Evolutionary conservation across 1,139 yeast species (phyloP), one percentile per base, ranked within the genome.

Genomic region (Saccharomyces hybrid): DNA sequence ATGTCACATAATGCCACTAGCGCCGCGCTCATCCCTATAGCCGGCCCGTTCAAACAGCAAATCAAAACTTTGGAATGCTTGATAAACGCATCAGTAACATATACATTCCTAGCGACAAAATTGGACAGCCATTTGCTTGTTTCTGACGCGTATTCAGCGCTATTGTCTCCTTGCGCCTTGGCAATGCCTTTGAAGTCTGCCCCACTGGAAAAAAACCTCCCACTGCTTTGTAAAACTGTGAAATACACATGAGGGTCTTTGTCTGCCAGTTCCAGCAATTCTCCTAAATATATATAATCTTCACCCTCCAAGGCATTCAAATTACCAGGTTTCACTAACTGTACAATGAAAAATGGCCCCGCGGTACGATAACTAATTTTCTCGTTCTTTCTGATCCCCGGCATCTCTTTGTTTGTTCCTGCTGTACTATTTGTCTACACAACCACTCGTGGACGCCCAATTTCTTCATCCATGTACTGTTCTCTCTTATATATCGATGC

Each of bases 1-100:
- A 89, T 77, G 70, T 89, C 97, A 69, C 88, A 83, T 57, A 86
- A 75, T 26, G 86, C 81, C 29, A 88, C 84, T 53, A 89, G 71
- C 0, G 91, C 90, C 3, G 95, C 83, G 48, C 84, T 75, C 58
- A 89, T 77, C 0, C 97, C 97, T 60, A 89, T 80, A 11, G 83
- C 96, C 0, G 96, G 96, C 1, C 97, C 96, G 64, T 89, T 89
- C 57, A 89, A 75, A 11, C 93, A 91, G 44, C 83, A 82, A 27
- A 84, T 84, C 53, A 89, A 74, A 4, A 88, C 77, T 70, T 89
- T 90, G 24, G 78, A 74, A 69, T 89, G 96, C 64, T 82, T 80
- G 62, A 82, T 80, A 70, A 88, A 83, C 48, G 86, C 75, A 59
- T 83, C 81, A 6, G 95, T 84, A 56, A 88, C 73, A 64, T 78